These are phyloP conservation scores for Lactarius hengduanensis DNA, from an alignment of 768 basidiomycete species.

Conservation along the genomic window DNA sequence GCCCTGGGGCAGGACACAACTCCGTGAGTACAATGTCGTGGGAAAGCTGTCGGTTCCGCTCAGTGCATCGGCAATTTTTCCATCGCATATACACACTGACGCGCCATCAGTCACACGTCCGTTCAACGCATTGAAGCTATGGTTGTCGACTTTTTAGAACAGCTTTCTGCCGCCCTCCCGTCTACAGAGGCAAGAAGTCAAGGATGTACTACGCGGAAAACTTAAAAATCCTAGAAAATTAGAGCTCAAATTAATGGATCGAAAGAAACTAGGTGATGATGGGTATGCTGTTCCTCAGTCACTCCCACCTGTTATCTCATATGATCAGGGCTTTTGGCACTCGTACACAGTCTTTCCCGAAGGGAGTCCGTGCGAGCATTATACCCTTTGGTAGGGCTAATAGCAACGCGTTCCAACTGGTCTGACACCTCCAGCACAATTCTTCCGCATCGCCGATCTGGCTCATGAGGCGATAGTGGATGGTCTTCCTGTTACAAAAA, in stretches of 20 bases:
- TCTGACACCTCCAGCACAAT: constrained; percentile 50
- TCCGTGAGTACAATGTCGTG: not conserved
- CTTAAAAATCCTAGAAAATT: constrained; percentile 31
- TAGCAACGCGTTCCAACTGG: not conserved
- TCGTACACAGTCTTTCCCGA: constrained; percentile 41
- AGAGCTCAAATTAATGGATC: constrained; percentile 38
- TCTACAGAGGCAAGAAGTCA: constrained; percentile 14
- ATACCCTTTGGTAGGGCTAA: constrained; percentile 41
- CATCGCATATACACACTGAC: constrained; percentile 9
- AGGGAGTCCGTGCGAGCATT: constrained; percentile 38
- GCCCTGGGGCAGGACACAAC: not conserved
- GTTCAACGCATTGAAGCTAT: constrained; percentile 23
- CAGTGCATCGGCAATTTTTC: not conserved
- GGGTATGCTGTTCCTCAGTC: constrained; percentile 34
- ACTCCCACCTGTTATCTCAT: not conserved
- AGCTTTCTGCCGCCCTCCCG: constrained; percentile 21
- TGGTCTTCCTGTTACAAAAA: constrained; percentile 43
- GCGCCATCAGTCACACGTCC: not conserved
- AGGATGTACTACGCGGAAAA: constrained; percentile 5
- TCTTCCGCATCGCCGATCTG: constrained; percentile 63
- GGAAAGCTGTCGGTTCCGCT: not conserved
- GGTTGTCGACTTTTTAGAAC: constrained; percentile 18
- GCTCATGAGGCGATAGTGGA: constrained; percentile 65
- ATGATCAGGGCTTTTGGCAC: constrained; percentile 28
- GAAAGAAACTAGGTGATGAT: constrained; percentile 36